Evolutionary conservation across 208 protist species (phyloP), one percentile per base, ranked within the genome.

Genomic region (Leishmania amazonensis): DNA sequence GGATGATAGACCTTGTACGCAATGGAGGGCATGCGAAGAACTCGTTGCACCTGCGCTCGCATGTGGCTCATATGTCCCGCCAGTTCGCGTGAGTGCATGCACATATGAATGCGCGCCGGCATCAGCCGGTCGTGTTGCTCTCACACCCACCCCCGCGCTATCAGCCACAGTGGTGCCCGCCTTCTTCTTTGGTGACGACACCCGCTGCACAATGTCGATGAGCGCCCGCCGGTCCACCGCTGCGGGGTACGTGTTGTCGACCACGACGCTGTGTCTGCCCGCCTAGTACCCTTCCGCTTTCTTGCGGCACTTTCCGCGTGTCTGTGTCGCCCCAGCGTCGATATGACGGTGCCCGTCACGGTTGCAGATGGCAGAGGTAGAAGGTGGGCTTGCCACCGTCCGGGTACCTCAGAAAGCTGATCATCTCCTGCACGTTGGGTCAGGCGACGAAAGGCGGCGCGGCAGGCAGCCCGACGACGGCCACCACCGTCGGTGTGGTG

Each of bases 181-280:
- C 21, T 28, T 31, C 73, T 21, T 24, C 73, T 5, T 64, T 28
- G 47, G 1, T 15, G 51, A 38, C n/a, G 31, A 1, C 35, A 35
- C 54, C 28, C 54, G 51, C 57, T 47, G 83, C 54, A 91, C 94
- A 15, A 98, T 45, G 21, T 84, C 65, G 24, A 98, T 85, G 77
- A 93, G 98, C 24, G 76, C 72, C 71, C 80, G 75, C 53, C 95
- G 90, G 40, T 91, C 90, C 8, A 64, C 76, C 15, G 83, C 79
- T 17, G 82, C 83, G 3, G 93, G 91, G 83, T 98, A 98, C 5
- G 97, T 98, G 83, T 98, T 99, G 82, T 99, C 98, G 8, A 99
- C 74, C 1, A 98, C 94, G 31, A 98, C 87, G 53, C 91, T 94
- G 60, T 88, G 91, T 7, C 96, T 94, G 6, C 68, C 45, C 0